Conservation (phyloP, 352 stramenopile genomes). For the Phytopythium chamaehyphon region DNA sequence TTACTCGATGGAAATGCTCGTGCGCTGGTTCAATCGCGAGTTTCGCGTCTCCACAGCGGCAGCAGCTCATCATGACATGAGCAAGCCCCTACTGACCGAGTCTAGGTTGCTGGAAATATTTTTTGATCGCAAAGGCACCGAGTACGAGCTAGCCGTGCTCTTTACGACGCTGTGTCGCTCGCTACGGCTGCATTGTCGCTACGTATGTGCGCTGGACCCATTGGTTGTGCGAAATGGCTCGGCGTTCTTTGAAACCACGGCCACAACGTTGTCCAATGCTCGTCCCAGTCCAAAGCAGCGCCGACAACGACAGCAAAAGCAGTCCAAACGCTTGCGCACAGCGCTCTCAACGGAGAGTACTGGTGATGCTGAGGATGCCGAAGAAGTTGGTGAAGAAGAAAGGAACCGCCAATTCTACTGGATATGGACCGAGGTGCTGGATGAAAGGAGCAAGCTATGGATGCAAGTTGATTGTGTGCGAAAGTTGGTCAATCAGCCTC, state of each 20-base stretch:
- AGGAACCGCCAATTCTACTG: constrained; percentile 25
- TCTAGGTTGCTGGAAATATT: constrained; percentile 50
- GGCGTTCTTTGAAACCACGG: constrained; percentile 16
- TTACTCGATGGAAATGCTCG: constrained; percentile 59
- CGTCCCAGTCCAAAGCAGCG: neutral
- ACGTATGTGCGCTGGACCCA: constrained; percentile 48
- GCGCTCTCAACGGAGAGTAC: constrained; percentile 5
- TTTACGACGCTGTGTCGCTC: constrained; percentile 63
- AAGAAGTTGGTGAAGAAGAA: neutral
- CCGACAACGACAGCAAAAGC: constrained; percentile 3
- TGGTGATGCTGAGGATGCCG: constrained; percentile 2
- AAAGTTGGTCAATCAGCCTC: constrained; percentile 39
- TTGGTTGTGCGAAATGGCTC: constrained; percentile 41
- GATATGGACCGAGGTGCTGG: constrained; percentile 68
- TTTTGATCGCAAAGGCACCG: constrained; percentile 30
- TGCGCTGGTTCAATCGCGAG: constrained; percentile 61
- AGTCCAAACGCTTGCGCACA: constrained; percentile 12
- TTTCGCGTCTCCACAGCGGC: constrained; percentile 21
- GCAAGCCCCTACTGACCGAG: constrained; percentile 34
- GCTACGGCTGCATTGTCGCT: constrained; percentile 44
- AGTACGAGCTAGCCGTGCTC: constrained; percentile 52
- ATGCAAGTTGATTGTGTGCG: constrained; percentile 51
- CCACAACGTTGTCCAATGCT: neutral
- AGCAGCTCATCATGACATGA: constrained; percentile 7
- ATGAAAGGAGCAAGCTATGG: constrained; percentile 46